Evolutionary conservation across 2,329 filamentous ascomycete genomes (phyloP).

Genomic region (Pleoardoris graminearum): DNA sequence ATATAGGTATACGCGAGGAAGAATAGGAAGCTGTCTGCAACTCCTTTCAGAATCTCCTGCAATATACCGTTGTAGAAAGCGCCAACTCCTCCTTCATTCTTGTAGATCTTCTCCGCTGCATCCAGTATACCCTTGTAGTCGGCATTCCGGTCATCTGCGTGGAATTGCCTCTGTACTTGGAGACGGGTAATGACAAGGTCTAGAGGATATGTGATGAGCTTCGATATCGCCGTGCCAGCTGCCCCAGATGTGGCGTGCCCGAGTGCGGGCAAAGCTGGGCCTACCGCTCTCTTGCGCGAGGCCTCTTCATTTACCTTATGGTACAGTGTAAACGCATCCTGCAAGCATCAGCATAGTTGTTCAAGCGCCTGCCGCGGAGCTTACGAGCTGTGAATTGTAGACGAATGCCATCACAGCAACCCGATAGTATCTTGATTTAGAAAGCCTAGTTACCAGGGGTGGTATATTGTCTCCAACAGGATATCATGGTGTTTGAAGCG

Average conservation of each 20-base stretch:
- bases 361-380: slow-evolving; percentile 7
- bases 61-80: slow-evolving; percentile 64
- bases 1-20: slow-evolving; percentile 76
- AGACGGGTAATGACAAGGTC: slow-evolving; percentile 80
- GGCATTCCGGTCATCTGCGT: slow-evolving; percentile 42
- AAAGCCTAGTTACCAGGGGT: neutral
- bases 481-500: neutral
- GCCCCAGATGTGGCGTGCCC: slow-evolving; percentile 83
- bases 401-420: slow-evolving; percentile 25
- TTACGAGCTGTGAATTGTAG: slow-evolving; percentile 52
- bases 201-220: slow-evolving; percentile 77
- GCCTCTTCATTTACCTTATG: slow-evolving; percentile 46
- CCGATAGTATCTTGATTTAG: neutral
- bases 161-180: slow-evolving; percentile 71
- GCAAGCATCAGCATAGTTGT: slow-evolving; percentile 10
- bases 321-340: slow-evolving; percentile 50
- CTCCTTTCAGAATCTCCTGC: slow-evolving; percentile 51
- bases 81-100: slow-evolving; percentile 67
- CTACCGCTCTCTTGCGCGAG: slow-evolving; percentile 29
- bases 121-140: slow-evolving; percentile 70
- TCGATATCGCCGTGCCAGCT: slow-evolving; percentile 76
- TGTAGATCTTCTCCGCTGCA: slow-evolving; percentile 71
- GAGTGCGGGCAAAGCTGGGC: slow-evolving; percentile 68
- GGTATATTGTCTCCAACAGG: neutral
- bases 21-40: slow-evolving; percentile 78